Percentiles rank a stretch among this genome's conserved stretches.
These are phyloP conservation scores for Carex myosuroides DNA, from an alignment of 176 grass and related monocot species.

Conservation along the genomic window DNA sequence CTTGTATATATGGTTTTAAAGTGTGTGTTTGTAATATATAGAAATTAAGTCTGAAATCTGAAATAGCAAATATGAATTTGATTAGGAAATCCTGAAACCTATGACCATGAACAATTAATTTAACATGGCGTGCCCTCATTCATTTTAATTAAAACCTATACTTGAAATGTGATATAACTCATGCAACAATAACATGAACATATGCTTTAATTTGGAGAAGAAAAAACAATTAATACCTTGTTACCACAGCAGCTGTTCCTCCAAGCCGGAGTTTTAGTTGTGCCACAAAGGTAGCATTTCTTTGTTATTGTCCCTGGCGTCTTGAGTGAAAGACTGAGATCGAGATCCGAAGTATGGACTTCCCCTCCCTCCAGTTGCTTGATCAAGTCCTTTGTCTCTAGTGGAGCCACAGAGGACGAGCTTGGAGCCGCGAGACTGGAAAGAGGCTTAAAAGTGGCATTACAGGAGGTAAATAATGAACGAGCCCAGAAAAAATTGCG, in stretches of 20 bases:
- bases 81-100: not conserved
- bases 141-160: not conserved
- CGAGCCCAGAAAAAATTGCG: not conserved
- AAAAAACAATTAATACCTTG: not conserved
- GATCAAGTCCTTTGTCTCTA: constrained; percentile 3
- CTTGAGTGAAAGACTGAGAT: constrained; percentile 8
- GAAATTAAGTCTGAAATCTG: not conserved
- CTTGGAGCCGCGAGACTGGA: not conserved
- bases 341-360: not conserved
- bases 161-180: not conserved
- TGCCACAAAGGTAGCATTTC: not conserved
- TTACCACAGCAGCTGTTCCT: not conserved
- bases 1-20: not conserved
- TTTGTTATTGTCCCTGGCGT: not conserved
- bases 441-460: not conserved
- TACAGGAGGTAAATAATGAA: not conserved
- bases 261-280: constrained; percentile 3
- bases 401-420: not conserved
- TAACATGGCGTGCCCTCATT: not conserved
- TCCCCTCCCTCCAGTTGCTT: not conserved
- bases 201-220: not conserved
- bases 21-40: not conserved
- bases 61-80: not conserved
- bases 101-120: not conserved
- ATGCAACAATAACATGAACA: not conserved